Percentiles rank a stretch among this genome's conserved stretches.
Evolutionary conservation across 805 yeast genomes (phyloP).

Genomic region (Ogataea degrootiae): DNA sequence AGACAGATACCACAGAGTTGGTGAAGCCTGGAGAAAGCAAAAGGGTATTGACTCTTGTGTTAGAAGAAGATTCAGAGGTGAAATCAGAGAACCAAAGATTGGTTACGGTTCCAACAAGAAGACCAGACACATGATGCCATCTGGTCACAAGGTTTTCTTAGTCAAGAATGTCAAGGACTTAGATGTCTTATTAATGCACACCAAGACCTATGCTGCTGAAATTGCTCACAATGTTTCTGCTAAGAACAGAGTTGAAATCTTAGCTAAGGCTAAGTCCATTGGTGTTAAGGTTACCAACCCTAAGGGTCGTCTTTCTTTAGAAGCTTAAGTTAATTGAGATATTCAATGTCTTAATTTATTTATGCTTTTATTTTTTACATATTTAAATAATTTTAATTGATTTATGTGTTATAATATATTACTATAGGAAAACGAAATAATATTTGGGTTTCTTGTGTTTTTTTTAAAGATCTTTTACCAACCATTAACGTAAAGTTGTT

Average conservation of each 20-base stretch:
- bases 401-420: slow-evolving; percentile 11
- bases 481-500: neutral
- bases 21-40: slow-evolving; percentile 99
- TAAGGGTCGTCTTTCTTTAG: slow-evolving; percentile 95
- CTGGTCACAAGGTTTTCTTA: slow-evolving; percentile 96
- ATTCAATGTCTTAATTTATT: neutral
- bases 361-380: slow-evolving; percentile 7
- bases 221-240: slow-evolving; percentile 98
- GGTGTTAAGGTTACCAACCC: slow-evolving; percentile 99
- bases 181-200: slow-evolving; percentile 93
- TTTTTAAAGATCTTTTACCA: neutral
- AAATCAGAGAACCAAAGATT: slow-evolving; percentile 97
- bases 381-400: slow-evolving; percentile 12
- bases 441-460: slow-evolving; percentile 1
- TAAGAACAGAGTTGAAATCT: slow-evolving; percentile 94
- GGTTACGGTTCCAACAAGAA: slow-evolving; percentile 99
- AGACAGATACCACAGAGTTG: slow-evolving; percentile 98
- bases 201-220: slow-evolving; percentile 99
- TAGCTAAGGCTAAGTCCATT: slow-evolving; percentile 95
- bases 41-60: slow-evolving; percentile 99
- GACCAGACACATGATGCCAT: slow-evolving; percentile 92
- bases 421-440: neutral
- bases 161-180: slow-evolving; percentile 91
- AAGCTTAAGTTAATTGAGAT: slow-evolving; percentile 61
- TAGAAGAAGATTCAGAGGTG: slow-evolving; percentile 99